Percentiles rank a stretch among this genome's conserved stretches.
These are phyloP conservation scores for Cryptosporidium ryanae DNA, from an alignment of 169 alveolate genomes.

Conservation along the genomic window DNA sequence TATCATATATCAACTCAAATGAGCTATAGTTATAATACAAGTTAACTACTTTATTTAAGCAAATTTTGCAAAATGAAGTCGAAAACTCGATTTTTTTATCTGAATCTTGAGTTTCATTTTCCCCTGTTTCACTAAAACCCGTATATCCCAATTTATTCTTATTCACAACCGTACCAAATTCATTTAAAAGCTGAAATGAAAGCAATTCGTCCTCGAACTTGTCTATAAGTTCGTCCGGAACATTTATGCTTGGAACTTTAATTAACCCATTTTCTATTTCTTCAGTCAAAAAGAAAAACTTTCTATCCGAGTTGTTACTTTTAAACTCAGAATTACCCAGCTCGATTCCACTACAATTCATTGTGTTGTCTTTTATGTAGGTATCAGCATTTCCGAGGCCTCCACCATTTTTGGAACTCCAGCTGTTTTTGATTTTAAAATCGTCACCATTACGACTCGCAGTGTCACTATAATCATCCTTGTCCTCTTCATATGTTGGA, in stretches of 20 bases:
- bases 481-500: background rate
- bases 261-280: conserved; percentile 55
- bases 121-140: background rate
- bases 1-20: conserved; percentile 8
- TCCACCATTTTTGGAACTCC: background rate
- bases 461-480: background rate
- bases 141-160: background rate
- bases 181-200: conserved; percentile 47
- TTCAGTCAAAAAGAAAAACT: conserved; percentile 43
- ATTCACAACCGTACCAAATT: conserved; percentile 49
- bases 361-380: background rate
- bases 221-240: conserved; percentile 43
- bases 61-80: conserved; percentile 13
- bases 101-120: background rate
- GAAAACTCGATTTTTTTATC: conserved; percentile 13
- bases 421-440: background rate
- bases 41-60: background rate
- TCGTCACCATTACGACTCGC: too few species aligned
- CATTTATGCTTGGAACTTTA: conserved; percentile 27
- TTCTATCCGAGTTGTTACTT: background rate
- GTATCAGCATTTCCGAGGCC: background rate
- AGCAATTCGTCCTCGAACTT: conserved; percentile 44
- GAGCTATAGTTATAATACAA: conserved; percentile 19
- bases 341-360: too few species aligned
- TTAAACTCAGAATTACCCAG: background rate